These are phyloP conservation scores for Penicillium rolfsii DNA, from an alignment of 2,329 filamentous ascomycete species.

Conservation along the genomic window DNA sequence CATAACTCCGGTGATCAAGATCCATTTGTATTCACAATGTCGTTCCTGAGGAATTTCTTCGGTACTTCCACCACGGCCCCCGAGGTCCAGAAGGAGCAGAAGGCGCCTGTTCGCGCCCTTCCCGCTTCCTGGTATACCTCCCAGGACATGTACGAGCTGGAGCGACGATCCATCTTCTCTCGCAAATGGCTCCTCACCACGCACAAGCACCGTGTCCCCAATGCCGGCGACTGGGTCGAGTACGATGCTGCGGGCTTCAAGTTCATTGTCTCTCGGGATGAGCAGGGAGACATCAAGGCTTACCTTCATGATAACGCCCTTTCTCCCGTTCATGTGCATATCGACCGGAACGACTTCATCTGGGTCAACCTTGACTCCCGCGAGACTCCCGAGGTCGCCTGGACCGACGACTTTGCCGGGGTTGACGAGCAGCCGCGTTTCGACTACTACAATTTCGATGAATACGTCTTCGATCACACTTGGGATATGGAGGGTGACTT, in stretches of 20 bases:
- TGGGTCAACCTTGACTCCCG: constrained; percentile 61
- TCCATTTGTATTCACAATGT: constrained; percentile 26
- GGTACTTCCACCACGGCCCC: constrained; percentile 27
- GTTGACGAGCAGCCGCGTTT: constrained; percentile 55
- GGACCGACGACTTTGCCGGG: constrained; percentile 58
- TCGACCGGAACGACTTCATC: constrained; percentile 60
- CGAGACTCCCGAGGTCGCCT: constrained; percentile 53
- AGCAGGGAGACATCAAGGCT: constrained; percentile 58
- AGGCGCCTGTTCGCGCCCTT: constrained; percentile 47
- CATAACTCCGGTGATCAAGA: constrained; percentile 4
- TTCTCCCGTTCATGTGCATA: constrained; percentile 57
- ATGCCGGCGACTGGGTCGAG: constrained; percentile 59
- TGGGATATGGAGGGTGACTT: constrained; percentile 63
- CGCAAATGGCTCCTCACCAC: constrained; percentile 28
- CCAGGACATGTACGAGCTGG: constrained; percentile 58
- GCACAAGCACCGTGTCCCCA: constrained; percentile 47
- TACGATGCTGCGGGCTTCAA: constrained; percentile 60
- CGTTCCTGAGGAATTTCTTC: constrained; percentile 35
- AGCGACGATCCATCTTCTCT: constrained; percentile 40
- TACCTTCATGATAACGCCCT: constrained; percentile 52
- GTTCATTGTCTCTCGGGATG: constrained; percentile 56
- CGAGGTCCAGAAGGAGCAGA: constrained; percentile 25
- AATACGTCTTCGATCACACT: constrained; percentile 62
- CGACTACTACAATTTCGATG: constrained; percentile 54
- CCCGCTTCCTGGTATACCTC: constrained; percentile 57